Percentiles rank a stretch among this genome's conserved stretches.
Evolutionary conservation across 2,329 filamentous ascomycete genomes (phyloP).

Genomic region (Stemphylium beticola): DNA sequence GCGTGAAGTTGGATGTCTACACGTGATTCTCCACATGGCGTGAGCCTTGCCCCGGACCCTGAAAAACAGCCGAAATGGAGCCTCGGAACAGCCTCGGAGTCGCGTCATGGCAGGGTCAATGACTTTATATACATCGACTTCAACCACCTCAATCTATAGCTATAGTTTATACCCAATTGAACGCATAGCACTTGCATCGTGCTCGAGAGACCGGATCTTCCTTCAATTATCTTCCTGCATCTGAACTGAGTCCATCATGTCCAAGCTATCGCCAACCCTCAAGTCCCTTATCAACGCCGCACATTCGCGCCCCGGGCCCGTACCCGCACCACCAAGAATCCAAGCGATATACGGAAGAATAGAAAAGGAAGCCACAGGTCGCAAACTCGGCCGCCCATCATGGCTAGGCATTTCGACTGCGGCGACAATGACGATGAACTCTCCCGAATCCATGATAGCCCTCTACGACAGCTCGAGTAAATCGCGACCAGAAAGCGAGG

Average conservation of each 20-base stretch:
- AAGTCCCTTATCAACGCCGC: slow-evolving; percentile 46
- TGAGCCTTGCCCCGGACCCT: slow-evolving; percentile 1
- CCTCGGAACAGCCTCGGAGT: slow-evolving; percentile 14
- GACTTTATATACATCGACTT: slow-evolving; percentile 1
- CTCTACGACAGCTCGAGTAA: slow-evolving; percentile 59
- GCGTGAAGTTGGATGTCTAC: not conserved
- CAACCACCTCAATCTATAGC: not conserved
- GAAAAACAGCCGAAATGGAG: slow-evolving; percentile 10
- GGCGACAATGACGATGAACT: slow-evolving; percentile 85
- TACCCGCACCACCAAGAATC: slow-evolving; percentile 42
- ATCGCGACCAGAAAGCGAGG: slow-evolving; percentile 36
- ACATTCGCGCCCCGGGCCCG: slow-evolving; percentile 43
- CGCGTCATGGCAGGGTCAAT: slow-evolving; percentile 3
- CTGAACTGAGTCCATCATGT: slow-evolving; percentile 29
- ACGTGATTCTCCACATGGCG: not conserved
- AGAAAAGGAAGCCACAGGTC: slow-evolving; percentile 38
- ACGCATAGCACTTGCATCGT: not conserved
- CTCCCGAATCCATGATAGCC: slow-evolving; percentile 72
- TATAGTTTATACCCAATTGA: not conserved
- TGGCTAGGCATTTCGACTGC: slow-evolving; percentile 62
- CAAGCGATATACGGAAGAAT: slow-evolving; percentile 41
- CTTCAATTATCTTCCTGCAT: not conserved
- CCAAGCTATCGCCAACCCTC: slow-evolving; percentile 44
- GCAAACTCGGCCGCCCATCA: slow-evolving; percentile 42
- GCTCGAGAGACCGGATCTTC: too few relatives aligned